phyloP scores from a whole-genome alignment of 495 filamentous ascomycete species.

The Lophiostoma macrostomum region DNA sequence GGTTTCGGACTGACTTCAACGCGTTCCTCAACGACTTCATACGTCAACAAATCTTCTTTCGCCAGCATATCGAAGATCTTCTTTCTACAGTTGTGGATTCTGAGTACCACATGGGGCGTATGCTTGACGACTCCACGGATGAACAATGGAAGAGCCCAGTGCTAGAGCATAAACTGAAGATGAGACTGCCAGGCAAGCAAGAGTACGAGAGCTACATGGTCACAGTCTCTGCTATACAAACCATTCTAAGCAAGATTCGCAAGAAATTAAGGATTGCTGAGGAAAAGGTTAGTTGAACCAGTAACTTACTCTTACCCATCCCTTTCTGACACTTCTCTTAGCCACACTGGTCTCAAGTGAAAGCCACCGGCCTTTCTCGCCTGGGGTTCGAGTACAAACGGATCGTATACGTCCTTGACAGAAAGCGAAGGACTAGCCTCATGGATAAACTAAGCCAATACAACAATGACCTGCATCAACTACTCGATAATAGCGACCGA shows the following conservation, averaged over 20 bases:
- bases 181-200: neutral
- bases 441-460: neutral
- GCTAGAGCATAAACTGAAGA: neutral
- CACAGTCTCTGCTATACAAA: neutral
- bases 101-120: neutral
- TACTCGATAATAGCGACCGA: neutral
- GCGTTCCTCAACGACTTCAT: conserved; percentile 2
- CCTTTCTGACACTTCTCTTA: neutral
- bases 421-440: neutral
- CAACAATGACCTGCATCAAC: neutral
- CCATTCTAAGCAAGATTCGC: neutral
- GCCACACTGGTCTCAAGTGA: neutral
- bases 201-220: conserved; percentile 1
- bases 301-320: neutral
- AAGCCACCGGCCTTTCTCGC: neutral
- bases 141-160: neutral
- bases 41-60: neutral
- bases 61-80: neutral
- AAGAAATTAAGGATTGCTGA: neutral
- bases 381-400: neutral
- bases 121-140: neutral
- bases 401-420: neutral
- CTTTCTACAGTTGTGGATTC: neutral
- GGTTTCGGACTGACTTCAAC: neutral
- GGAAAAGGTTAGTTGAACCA: neutral